A percentile compares a stretch with the other conserved stretches of the same genome.
phyloP scores from a whole-genome alignment of 495 filamentous ascomycete genomes.

The Recurvomyces mirabilis region DNA sequence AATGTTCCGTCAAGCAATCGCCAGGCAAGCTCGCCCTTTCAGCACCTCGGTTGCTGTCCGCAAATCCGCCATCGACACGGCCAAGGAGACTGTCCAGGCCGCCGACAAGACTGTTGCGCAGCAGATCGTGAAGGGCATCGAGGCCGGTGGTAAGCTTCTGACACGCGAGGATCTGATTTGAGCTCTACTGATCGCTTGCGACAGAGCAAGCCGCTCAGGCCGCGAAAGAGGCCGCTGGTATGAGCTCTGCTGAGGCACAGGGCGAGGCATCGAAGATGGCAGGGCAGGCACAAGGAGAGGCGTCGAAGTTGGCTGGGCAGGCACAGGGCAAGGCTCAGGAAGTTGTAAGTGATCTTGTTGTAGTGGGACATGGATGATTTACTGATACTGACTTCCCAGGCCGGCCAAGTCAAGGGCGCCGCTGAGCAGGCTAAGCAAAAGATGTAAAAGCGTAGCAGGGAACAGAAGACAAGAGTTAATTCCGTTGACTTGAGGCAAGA shows the following conservation, averaged over 20 bases:
- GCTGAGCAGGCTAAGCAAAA: too few relatives aligned
- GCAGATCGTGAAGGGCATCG: slow-evolving; percentile 49
- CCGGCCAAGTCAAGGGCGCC: slow-evolving; percentile 21
- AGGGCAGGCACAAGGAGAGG: slow-evolving; percentile 14
- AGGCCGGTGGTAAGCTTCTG: slow-evolving; percentile 35
- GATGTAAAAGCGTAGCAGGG: too few relatives aligned
- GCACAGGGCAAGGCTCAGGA: slow-evolving; percentile 37
- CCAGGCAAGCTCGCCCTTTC: slow-evolving; percentile 31
- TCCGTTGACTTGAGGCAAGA: too few relatives aligned
- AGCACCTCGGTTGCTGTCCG: slow-evolving; percentile 24
- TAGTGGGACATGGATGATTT: neutral
- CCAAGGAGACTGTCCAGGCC: slow-evolving; percentile 46
- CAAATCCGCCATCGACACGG: slow-evolving; percentile 35
- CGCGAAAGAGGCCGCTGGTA: slow-evolving; percentile 26
- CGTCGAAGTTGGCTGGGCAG: slow-evolving; percentile 33
- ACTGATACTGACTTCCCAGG: neutral
- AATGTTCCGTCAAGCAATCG: slow-evolving; percentile 26
- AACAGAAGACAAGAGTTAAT: too few relatives aligned
- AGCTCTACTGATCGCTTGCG: slow-evolving; percentile 31
- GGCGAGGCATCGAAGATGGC: slow-evolving; percentile 35
- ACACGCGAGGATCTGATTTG: neutral
- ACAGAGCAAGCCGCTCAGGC: slow-evolving; percentile 40
- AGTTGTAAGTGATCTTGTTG: slow-evolving; percentile 20
- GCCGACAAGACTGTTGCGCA: slow-evolving; percentile 45
- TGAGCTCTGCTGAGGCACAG: slow-evolving; percentile 31